Evolutionary conservation across 1,284 basidiomycete species (phyloP).

Genomic region (Apiotrichum veenhuisii): DNA sequence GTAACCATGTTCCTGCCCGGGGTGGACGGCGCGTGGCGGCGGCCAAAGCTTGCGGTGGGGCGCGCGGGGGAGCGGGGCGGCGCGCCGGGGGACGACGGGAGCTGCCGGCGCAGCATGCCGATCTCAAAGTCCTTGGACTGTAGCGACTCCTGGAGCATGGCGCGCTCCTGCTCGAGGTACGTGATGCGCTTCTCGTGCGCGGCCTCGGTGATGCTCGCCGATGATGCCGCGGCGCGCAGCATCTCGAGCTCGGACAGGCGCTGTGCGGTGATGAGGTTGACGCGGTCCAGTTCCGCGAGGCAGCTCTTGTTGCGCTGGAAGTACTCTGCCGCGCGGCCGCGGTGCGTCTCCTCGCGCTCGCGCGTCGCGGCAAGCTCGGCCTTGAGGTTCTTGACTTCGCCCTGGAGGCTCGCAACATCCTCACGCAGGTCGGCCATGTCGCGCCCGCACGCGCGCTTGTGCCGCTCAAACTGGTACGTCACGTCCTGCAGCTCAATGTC

Average conservation of each 20-base stretch:
- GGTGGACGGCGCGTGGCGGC: background rate
- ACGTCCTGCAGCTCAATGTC: background rate
- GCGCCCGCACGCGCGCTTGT: background rate
- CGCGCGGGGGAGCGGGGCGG: background rate
- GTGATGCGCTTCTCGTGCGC: background rate
- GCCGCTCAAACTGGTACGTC: background rate
- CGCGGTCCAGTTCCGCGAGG: constrained; percentile 28
- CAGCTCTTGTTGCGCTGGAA: constrained; percentile 25
- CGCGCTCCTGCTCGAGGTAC: constrained; percentile 1
- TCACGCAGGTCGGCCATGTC: constrained; percentile 5
- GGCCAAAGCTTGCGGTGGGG: background rate
- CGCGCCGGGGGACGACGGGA: background rate
- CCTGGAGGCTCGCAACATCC: background rate
- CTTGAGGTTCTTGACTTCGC: background rate
- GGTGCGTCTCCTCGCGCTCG: constrained; percentile 4
- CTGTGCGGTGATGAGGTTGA: constrained; percentile 23
- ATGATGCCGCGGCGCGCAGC: background rate
- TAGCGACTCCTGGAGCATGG: background rate
- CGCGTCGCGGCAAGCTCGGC: background rate
- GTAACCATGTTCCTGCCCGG: too few species aligned
- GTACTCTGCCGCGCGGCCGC: constrained; percentile 5
- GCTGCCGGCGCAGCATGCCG: background rate
- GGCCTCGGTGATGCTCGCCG: background rate
- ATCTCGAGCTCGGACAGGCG: constrained; percentile 19
- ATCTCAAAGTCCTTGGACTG: constrained; percentile 12